Conservation (phyloP, 768 basidiomycete genomes). For the Agrocybe praecox region DNA sequence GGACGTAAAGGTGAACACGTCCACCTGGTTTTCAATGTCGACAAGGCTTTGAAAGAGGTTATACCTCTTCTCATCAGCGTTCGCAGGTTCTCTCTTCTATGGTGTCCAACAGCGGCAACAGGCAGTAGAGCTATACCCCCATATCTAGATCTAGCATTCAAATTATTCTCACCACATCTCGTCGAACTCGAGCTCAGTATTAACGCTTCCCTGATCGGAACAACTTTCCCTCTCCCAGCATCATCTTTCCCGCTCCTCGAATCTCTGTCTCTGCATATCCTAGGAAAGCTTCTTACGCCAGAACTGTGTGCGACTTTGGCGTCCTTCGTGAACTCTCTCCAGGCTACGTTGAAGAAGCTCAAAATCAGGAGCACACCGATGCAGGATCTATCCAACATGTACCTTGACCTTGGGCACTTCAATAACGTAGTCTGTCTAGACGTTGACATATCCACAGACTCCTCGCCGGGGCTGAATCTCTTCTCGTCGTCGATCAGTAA, state of each 20-base stretch:
- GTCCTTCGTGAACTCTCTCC: constrained; percentile 4
- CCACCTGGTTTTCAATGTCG: too few species aligned
- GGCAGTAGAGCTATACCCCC: not conserved
- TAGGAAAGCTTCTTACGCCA: not conserved
- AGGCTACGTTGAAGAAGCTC: not conserved
- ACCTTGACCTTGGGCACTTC: constrained; percentile 1
- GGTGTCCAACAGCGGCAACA: not conserved
- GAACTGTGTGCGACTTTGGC: not conserved
- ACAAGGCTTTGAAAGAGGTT: not conserved
- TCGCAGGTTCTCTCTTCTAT: constrained; percentile 1
- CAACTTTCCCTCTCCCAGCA: constrained; percentile 4
- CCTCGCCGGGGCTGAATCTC: not conserved
- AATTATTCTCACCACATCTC: constrained; percentile 1
- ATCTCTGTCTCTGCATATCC: not conserved
- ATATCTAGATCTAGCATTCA: constrained; percentile 9
- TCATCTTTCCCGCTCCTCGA: constrained; percentile 3
- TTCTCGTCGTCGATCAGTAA: constrained; percentile 3
- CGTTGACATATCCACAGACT: constrained; percentile 1
- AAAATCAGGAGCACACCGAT: not conserved
- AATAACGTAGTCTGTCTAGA: not conserved
- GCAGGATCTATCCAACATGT: not conserved
- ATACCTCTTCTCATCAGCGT: constrained; percentile 12
- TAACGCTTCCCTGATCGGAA: not conserved
- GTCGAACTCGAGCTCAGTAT: constrained; percentile 8
- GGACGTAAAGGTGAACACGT: not conserved